These are phyloP conservation scores for Leccinum rimulosum DNA, from an alignment of 768 basidiomycete species.

Conservation along the genomic window DNA sequence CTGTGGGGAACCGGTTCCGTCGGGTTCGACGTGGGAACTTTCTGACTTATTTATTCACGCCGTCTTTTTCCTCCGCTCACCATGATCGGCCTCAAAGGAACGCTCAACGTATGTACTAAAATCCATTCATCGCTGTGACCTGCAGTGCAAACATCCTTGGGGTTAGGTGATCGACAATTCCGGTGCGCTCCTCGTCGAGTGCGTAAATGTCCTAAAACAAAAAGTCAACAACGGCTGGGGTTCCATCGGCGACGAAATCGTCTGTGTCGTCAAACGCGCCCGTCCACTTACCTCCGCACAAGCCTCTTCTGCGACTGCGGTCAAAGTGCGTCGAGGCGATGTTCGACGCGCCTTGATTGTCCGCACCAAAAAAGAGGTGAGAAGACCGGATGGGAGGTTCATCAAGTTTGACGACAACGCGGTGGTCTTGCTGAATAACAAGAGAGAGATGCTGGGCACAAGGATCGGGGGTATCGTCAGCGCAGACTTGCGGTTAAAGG, in stretches of 20 bases:
- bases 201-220: constrained; percentile 93
- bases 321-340: constrained; percentile 91
- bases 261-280: constrained; percentile 91
- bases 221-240: constrained; percentile 97
- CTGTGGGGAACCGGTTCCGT: background rate
- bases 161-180: constrained; percentile 95
- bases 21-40: constrained; percentile 23
- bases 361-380: constrained; percentile 82
- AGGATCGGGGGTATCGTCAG: constrained; percentile 93
- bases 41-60: constrained; percentile 13
- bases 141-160: background rate
- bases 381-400: constrained; percentile 83
- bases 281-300: constrained; percentile 72
- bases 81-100: constrained; percentile 96
- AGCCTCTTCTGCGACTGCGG: constrained; percentile 68
- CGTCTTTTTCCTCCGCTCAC: background rate
- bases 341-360: constrained; percentile 96
- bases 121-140: background rate
- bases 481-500: constrained; percentile 84
- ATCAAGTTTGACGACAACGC: constrained; percentile 97
- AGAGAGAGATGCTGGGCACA: constrained; percentile 93
- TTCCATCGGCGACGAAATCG: constrained; percentile 90
- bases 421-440: constrained; percentile 90
- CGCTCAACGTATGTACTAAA: constrained; percentile 65
- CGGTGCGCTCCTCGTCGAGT: constrained; percentile 90